Evolutionary conservation across 768 basidiomycete species (phyloP).

Genomic region (Lentinus tigrinus): DNA sequence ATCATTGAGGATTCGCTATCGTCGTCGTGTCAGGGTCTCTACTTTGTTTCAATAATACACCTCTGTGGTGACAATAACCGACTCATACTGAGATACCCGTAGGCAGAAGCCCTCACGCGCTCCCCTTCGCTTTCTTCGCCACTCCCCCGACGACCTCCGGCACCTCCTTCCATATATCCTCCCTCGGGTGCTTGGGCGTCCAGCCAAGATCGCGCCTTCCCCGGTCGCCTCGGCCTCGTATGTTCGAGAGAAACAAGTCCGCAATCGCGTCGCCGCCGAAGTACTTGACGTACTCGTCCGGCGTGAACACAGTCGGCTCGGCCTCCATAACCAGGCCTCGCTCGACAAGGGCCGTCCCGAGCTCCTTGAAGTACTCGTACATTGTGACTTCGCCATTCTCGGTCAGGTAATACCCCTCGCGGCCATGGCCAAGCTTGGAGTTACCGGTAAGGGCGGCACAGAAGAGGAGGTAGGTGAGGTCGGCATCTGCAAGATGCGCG

Average conservation of each 20-base stretch:
- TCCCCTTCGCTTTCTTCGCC: neutral
- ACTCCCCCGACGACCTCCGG: slow-evolving; percentile 11
- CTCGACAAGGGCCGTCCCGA: slow-evolving; percentile 34
- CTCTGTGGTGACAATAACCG: too few species aligned
- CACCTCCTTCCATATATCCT: slow-evolving; percentile 43
- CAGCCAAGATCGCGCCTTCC: slow-evolving; percentile 41
- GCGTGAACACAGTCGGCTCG: slow-evolving; percentile 41
- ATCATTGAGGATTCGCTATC: too few species aligned
- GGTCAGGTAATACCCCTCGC: slow-evolving; percentile 34
- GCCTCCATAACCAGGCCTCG: slow-evolving; percentile 26
- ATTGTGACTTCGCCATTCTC: slow-evolving; percentile 27
- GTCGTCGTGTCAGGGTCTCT: too few species aligned
- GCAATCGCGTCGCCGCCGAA: neutral
- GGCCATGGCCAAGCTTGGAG: slow-evolving; percentile 26
- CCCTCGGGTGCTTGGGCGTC: slow-evolving; percentile 40
- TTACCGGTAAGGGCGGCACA: slow-evolving; percentile 30
- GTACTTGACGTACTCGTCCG: slow-evolving; percentile 40
- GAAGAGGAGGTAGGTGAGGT: slow-evolving; percentile 40
- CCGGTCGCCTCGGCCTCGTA: neutral
- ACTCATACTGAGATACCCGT: too few species aligned
- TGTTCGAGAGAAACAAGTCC: neutral
- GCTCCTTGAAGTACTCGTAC: slow-evolving; percentile 30
- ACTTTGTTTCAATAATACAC: too few species aligned
- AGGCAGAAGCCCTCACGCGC: neutral
- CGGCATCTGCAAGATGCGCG: slow-evolving; percentile 34